Percentiles rank a stretch among this genome's conserved stretches.
Conservation (phyloP, 106 monocot genomes). For the Narthecium ossifragum region DNA sequence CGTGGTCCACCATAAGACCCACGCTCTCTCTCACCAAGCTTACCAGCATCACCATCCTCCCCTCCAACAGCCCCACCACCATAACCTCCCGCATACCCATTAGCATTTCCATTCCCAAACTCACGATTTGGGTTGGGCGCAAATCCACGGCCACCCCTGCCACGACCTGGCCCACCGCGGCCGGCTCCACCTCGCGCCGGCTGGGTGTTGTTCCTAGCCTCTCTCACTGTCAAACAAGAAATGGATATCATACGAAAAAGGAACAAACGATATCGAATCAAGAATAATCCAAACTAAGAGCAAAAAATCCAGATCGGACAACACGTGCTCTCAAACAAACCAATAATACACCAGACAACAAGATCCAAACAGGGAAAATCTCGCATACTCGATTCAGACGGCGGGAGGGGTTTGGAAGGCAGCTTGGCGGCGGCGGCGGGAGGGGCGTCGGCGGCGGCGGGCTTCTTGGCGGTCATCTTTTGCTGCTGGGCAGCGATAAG, state of each 20-base stretch:
- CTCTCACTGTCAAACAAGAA: constrained; percentile 30
- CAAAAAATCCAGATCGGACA: neutral
- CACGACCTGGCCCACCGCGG: constrained; percentile 44
- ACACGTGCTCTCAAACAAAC: too few relatives aligned
- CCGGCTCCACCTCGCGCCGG: constrained; percentile 29
- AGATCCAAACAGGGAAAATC: too few relatives aligned
- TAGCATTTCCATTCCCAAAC: constrained; percentile 36
- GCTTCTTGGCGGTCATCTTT: constrained; percentile 36
- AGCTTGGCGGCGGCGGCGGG: constrained; percentile 40
- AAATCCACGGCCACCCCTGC: constrained; percentile 46
- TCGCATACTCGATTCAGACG: constrained; percentile 66
- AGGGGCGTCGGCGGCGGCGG: constrained; percentile 14
- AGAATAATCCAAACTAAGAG: neutral
- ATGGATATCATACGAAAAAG: neutral
- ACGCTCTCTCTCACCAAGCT: constrained; percentile 38
- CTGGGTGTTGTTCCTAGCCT: constrained; percentile 18
- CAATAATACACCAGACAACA: too few relatives aligned
- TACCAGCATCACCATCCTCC: constrained; percentile 31
- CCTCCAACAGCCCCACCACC: constrained; percentile 15
- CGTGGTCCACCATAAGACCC: constrained; percentile 28
- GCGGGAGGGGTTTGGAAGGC: constrained; percentile 63
- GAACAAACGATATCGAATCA: neutral
- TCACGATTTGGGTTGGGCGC: constrained; percentile 27
- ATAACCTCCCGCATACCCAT: constrained; percentile 14
- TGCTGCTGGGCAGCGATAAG: constrained; percentile 37